phyloP scores from a whole-genome alignment of 805 yeast genomes.

The Zygosaccharomyces kombuchaensis region DNA sequence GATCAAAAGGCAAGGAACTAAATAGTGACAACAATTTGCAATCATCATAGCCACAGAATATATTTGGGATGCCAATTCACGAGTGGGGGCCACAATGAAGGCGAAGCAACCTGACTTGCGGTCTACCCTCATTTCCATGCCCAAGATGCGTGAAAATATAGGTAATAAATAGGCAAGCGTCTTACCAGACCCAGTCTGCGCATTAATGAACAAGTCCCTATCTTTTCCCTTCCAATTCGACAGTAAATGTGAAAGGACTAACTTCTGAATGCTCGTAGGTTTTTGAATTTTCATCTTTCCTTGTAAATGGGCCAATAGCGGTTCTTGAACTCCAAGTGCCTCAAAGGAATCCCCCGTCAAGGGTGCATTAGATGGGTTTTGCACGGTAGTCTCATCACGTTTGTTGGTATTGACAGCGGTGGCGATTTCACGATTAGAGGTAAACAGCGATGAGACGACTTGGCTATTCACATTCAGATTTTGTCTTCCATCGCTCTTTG shows the following conservation, averaged over 20 bases:
- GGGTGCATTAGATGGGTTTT: slow-evolving; percentile 82
- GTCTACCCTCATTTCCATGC: slow-evolving; percentile 41
- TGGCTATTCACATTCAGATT: slow-evolving; percentile 34
- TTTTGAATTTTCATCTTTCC: slow-evolving; percentile 50
- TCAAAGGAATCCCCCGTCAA: slow-evolving; percentile 55
- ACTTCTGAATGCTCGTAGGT: slow-evolving; percentile 86
- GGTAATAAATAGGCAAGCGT: slow-evolving; percentile 87
- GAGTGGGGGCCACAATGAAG: slow-evolving; percentile 82
- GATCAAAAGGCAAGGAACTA: slow-evolving; percentile 93
- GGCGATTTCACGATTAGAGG: slow-evolving; percentile 55
- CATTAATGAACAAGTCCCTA: slow-evolving; percentile 80
- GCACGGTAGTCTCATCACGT: slow-evolving; percentile 35
- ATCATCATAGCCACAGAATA: slow-evolving; percentile 73
- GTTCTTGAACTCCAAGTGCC: slow-evolving; percentile 62
- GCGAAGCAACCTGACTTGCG: slow-evolving; percentile 86
- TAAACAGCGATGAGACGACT: slow-evolving; percentile 81
- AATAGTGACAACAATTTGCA: slow-evolving; percentile 70
- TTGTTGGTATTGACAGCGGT: slow-evolving; percentile 35
- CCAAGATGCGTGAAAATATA: slow-evolving; percentile 66
- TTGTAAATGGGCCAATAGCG: slow-evolving; percentile 50
- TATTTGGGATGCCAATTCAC: slow-evolving; percentile 91
- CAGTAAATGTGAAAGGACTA: slow-evolving; percentile 63
- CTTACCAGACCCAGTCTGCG: slow-evolving; percentile 98
- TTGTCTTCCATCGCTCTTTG: background rate
- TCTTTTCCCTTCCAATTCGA: slow-evolving; percentile 34